Conservation (phyloP, 192 early-diverging fungal genomes). For the Entrophospora sp. region DNA sequence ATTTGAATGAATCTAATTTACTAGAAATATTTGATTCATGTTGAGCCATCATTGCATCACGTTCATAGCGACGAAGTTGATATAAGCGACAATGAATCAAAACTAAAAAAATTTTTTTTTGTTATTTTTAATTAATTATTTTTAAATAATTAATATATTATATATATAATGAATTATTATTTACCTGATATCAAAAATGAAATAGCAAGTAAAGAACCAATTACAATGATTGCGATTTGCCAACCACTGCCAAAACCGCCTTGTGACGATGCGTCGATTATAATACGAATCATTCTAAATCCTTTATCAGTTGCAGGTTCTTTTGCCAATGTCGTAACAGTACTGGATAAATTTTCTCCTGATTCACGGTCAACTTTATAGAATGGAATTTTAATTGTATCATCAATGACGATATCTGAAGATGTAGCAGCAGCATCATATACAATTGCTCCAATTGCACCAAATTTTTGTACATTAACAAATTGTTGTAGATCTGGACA, state of each 20-base stretch:
- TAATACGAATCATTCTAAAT: background rate
- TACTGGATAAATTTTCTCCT: background rate
- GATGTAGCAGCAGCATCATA: background rate
- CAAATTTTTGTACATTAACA: background rate
- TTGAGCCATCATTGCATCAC: constrained; percentile 4
- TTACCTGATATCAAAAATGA: constrained; percentile 15
- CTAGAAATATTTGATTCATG: background rate
- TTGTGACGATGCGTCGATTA: background rate
- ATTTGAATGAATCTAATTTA: constrained; percentile 5
- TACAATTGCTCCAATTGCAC: constrained; percentile 3
- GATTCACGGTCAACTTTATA: background rate
- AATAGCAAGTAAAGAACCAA: constrained; percentile 5
- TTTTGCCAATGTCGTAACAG: background rate
- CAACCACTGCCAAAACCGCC: background rate
- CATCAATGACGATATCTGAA: background rate
- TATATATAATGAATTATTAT: background rate
- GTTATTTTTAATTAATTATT: background rate
- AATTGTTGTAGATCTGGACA: constrained; percentile 5
- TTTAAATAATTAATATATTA: background rate
- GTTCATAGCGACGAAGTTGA: constrained; percentile 16
- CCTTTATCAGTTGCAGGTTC: background rate
- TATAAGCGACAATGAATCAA: constrained; percentile 17
- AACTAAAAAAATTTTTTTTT: background rate
- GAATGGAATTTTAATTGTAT: background rate
- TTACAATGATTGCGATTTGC: constrained; percentile 17